These are phyloP conservation scores for Pseudogymnoascus sp. DNA, from an alignment of 2,329 filamentous ascomycete genomes.

Conservation along the genomic window DNA sequence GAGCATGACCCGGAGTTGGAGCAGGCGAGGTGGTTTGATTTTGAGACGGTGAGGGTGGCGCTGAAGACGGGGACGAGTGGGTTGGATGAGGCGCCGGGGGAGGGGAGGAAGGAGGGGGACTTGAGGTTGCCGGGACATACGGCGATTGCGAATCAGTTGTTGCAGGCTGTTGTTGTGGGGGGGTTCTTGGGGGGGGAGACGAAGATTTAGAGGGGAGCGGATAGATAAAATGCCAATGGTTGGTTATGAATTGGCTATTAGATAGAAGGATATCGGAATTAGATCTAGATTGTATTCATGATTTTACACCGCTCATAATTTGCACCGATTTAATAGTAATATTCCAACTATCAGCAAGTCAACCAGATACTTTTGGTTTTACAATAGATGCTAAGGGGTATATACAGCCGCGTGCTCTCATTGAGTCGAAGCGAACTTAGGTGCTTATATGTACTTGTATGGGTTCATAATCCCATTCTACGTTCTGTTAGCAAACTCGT, in stretches of 20 bases:
- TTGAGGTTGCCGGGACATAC: conserved; percentile 75
- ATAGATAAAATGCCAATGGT: background rate
- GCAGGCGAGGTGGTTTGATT: conserved; percentile 75
- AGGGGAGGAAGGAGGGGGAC: conserved; percentile 65
- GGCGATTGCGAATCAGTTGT: conserved; percentile 86
- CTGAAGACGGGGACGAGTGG: conserved; percentile 57
- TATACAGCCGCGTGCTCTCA: background rate
- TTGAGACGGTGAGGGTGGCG: conserved; percentile 73
- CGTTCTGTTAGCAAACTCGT: conserved; percentile 16
- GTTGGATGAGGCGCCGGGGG: conserved; percentile 54
- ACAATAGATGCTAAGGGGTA: background rate
- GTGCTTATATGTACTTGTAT: conserved; percentile 76
- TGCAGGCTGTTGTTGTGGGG: conserved; percentile 63
- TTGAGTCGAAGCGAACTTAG: background rate
- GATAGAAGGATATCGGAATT: background rate
- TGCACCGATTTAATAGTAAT: background rate
- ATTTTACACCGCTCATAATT: background rate
- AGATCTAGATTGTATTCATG: conserved; percentile 1
- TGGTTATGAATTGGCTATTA: background rate
- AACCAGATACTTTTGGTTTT: background rate
- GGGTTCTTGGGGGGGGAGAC: conserved; percentile 49
- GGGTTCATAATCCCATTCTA: conserved; percentile 98
- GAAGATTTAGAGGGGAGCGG: conserved; percentile 20
- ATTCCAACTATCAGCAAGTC: background rate
- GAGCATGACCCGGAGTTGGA: conserved; percentile 88